phyloP scores from a whole-genome alignment of 495 filamentous ascomycete genomes.

The Neurospora sublineolata region DNA sequence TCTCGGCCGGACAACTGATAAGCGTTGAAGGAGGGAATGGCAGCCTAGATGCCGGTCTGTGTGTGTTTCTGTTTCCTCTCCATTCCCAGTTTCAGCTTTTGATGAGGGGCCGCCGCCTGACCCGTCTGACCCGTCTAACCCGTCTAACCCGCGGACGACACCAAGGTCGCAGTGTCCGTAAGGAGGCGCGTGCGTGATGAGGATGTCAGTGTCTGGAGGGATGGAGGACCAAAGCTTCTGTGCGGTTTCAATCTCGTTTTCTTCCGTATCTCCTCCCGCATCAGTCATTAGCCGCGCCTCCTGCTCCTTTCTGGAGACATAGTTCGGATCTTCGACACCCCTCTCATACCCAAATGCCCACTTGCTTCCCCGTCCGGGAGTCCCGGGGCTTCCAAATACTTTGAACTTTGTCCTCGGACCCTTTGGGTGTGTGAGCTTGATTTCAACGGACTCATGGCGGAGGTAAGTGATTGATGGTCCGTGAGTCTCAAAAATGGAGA shows the following conservation, averaged over 20 bases:
- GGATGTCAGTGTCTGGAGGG: slow-evolving; percentile 61
- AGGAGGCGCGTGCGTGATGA: slow-evolving; percentile 76
- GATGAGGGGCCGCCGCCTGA: neutral
- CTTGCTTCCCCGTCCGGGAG: slow-evolving; percentile 41
- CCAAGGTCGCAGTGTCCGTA: slow-evolving; percentile 60
- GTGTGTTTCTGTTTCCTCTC: neutral
- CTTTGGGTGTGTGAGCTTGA: slow-evolving; percentile 43
- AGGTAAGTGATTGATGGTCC: slow-evolving; percentile 53
- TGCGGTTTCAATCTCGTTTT: slow-evolving; percentile 15
- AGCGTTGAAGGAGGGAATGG: slow-evolving; percentile 51
- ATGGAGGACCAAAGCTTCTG: slow-evolving; percentile 44
- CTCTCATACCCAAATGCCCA: slow-evolving; percentile 66
- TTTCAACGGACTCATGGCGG: slow-evolving; percentile 46
- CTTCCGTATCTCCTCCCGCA: neutral
- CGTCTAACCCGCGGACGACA: slow-evolving; percentile 19
- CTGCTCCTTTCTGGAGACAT: neutral
- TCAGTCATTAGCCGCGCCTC: no score
- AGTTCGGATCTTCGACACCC: slow-evolving; percentile 10
- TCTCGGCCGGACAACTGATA: slow-evolving; percentile 66
- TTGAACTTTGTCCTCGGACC: slow-evolving; percentile 59
- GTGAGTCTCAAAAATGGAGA: slow-evolving; percentile 37
- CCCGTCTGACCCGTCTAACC: neutral
- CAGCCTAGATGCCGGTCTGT: slow-evolving; percentile 44
- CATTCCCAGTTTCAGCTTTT: neutral
- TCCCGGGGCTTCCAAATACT: slow-evolving; percentile 67